These are phyloP conservation scores for Camelina hispida DNA, from an alignment of 345 rosid genomes.

Conservation along the genomic window DNA sequence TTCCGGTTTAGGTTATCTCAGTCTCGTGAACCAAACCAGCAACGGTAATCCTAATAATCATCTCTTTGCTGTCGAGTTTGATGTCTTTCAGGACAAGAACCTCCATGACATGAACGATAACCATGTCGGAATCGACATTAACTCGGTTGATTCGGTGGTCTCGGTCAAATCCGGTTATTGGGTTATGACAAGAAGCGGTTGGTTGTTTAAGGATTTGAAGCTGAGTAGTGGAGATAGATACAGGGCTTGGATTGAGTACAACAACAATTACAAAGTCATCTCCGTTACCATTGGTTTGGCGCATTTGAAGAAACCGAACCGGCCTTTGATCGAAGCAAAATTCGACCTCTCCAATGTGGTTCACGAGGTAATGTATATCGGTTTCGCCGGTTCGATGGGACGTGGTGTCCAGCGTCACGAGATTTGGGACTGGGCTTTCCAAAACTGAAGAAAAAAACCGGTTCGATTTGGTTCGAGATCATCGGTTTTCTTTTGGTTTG, in stretches of 20 bases:
- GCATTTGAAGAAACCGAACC: slow-evolving; percentile 39
- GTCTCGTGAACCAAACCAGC: slow-evolving; percentile 45
- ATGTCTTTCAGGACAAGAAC: slow-evolving; percentile 39
- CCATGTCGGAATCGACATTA: slow-evolving; percentile 53
- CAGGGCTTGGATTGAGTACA: slow-evolving; percentile 50
- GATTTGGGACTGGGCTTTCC: slow-evolving; percentile 45
- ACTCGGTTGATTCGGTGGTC: slow-evolving; percentile 43
- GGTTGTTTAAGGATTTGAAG: slow-evolving; percentile 44
- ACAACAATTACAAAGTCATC: slow-evolving; percentile 20
- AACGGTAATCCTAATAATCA: slow-evolving; percentile 42
- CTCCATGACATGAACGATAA: slow-evolving; percentile 44
- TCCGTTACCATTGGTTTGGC: slow-evolving; percentile 38
- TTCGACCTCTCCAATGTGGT: slow-evolving; percentile 43
- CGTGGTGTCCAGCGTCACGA: slow-evolving; percentile 43
- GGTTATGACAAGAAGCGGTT: slow-evolving; percentile 37
- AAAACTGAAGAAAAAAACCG: slow-evolving; percentile 24
- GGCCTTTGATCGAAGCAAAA: slow-evolving; percentile 42
- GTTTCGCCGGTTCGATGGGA: slow-evolving; percentile 49
- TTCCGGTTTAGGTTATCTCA: slow-evolving; percentile 44
- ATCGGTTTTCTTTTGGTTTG: slow-evolving; percentile 4
- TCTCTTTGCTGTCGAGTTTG: slow-evolving; percentile 44
- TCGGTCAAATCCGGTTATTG: slow-evolving; percentile 46
- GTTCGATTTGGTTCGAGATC: not conserved
- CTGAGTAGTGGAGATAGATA: slow-evolving; percentile 44
- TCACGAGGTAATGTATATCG: slow-evolving; percentile 40